Base-by-base conservation (phyloP, 441 rosid genomes). In the Manihot esculenta region DNA sequence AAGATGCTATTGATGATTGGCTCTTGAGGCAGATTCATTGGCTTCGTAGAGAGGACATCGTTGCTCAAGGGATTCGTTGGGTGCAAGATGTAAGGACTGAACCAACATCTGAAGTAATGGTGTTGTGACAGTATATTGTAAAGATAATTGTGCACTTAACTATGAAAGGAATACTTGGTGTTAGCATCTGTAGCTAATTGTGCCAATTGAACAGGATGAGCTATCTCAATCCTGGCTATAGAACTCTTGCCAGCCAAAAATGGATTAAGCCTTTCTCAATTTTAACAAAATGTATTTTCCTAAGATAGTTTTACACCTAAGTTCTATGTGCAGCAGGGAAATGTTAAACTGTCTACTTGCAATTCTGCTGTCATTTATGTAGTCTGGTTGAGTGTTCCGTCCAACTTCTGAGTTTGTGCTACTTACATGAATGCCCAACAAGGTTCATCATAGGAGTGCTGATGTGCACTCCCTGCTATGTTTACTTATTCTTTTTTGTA, bases 1-100 rank as follows among this genome's bases (percentile, higher is more conserved):
- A 93, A 80, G 98, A 93, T 86, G 98, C 97, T 71, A 91, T 93
- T 45, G 99, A 91, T 84, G 99, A 95, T 81, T 95, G 85, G 87
- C 96, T 95, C 72, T 72, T 95, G 80, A 84, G 94, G 78, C 95
- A 85, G 80, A 82, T 95, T 64, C 81, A 82, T 64, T 95, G 92
- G 95, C 91, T 95, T 73, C 84, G 94, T 66, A 87, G 76, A 33
- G 98, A 91, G 81, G 99, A 95, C 7, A 85, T 86, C 54, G 66
- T 95, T 67, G 91, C 98, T 65, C 82, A 72, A 58, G 97, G 96
- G 81, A 87, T 95, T 74, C 88, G 72, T 64, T 91, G 93, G 93
- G 78, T 88, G 76, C 94, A 92, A 85, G 92, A 93, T 83, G 99
- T 95, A 91, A 95, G 96, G 55, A 70, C 69, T 56, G 30, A 57